Base-by-base conservation (phyloP, 2,329 filamentous ascomycete genomes). In the Pseudogymnoascus sp. region DNA sequence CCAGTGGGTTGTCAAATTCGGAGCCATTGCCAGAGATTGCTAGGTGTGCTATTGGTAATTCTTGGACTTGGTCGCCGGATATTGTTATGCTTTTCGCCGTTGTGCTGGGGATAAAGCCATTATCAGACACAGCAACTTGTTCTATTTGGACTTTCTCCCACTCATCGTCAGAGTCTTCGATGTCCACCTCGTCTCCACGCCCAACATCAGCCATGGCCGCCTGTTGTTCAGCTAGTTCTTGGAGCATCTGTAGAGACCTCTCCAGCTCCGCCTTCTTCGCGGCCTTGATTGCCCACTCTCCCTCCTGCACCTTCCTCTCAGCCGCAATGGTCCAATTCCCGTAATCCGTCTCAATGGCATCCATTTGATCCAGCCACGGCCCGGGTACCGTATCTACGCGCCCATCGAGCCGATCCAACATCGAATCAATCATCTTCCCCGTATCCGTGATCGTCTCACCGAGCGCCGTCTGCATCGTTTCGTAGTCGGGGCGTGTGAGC, bases 321-420 rank as follows among this genome's bases (percentile, higher is more conserved):
- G 90, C 92, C 59, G 87, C 82, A 59, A 88, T 87, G 47, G 87
- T 85, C 95, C 95, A 99, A 23, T 87, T 83, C 7, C 86, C 84
- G 74, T 93, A 96, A 31, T 87, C 83, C 10, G 82, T 79, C 74
- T 99, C 95, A 4, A 96, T 79, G 0, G 78, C 76, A 74, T 97
- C 95, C 77, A 97, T 88, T 4, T 87, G 83, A 69, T 96, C 91
- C 63, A 97, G 85, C 95, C 93, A 99, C 28, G 79, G 74, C 42
- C 96, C 89, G 0, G 95, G 95, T 9, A 99, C 78, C 0, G 89
- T 91, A 71, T 99, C 95, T 47, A 88, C 82, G 63, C 87, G 82
- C 1, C 91, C 93, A 74, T 97, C 95, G 1, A 97, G 80, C 33
- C 85, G 82, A 75, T 99, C 93, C 13, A 99, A 82, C 83, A 97